phyloP scores from a whole-genome alignment of 495 filamentous ascomycete species.

The Patellaria atrata region DNA sequence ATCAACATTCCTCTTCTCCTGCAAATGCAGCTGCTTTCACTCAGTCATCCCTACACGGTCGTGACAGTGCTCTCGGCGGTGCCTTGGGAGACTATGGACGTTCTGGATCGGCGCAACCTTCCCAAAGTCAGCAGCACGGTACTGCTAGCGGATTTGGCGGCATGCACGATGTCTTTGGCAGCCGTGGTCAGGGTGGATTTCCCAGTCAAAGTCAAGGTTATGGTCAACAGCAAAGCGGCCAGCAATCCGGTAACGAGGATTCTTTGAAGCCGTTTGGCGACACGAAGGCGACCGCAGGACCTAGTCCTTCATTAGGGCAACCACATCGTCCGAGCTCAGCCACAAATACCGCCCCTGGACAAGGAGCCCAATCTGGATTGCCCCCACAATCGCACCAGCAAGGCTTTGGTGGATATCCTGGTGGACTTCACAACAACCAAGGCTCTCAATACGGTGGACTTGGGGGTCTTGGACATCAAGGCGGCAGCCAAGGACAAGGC shows the following conservation, averaged over 20 bases:
- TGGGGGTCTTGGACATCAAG: slow-evolving; percentile 54
- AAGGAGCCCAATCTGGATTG: slow-evolving; percentile 46
- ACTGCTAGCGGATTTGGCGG: slow-evolving; percentile 48
- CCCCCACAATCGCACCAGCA: slow-evolving; percentile 60
- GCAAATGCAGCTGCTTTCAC: slow-evolving; percentile 57
- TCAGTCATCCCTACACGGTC: slow-evolving; percentile 50
- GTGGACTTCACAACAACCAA: slow-evolving; percentile 48
- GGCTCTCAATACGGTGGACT: slow-evolving; percentile 50
- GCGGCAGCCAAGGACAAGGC: slow-evolving; percentile 42
- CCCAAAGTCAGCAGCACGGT: slow-evolving; percentile 44
- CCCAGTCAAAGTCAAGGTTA: slow-evolving; percentile 52
- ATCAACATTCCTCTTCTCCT: slow-evolving; percentile 60
- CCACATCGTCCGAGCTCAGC: slow-evolving; percentile 75
- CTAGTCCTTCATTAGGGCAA: slow-evolving; percentile 67
- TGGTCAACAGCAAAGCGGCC: slow-evolving; percentile 45
- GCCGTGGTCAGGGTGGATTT: slow-evolving; percentile 54
- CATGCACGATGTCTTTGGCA: slow-evolving; percentile 65
- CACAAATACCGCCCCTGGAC: slow-evolving; percentile 44
- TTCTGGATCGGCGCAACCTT: slow-evolving; percentile 55
- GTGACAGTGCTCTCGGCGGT: slow-evolving; percentile 44
- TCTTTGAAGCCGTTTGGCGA: slow-evolving; percentile 65
- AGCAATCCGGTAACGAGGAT: slow-evolving; percentile 46
- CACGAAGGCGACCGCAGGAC: slow-evolving; percentile 54
- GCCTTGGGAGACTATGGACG: slow-evolving; percentile 61
- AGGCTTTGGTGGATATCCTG: slow-evolving; percentile 60